Conservation (phyloP, 1,284 basidiomycete species). For the Tilletia horrida region DNA sequence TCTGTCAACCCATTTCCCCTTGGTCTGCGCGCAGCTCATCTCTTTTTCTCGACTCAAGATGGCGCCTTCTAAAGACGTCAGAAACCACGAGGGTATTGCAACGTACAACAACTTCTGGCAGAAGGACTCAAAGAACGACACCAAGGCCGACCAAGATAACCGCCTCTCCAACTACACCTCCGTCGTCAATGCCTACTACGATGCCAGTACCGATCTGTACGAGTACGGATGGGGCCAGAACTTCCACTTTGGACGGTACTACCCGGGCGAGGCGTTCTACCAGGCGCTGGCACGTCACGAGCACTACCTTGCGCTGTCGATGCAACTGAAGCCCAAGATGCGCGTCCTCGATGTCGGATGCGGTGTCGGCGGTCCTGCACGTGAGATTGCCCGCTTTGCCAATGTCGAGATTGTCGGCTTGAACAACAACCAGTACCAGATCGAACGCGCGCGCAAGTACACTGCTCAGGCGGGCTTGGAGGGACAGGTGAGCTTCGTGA, state of each 20-base stretch:
- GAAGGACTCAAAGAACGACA: constrained; percentile 74
- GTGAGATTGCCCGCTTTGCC: constrained; percentile 88
- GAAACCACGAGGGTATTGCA: constrained; percentile 75
- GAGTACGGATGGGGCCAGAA: constrained; percentile 91
- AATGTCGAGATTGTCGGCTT: constrained; percentile 82
- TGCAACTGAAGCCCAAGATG: constrained; percentile 71
- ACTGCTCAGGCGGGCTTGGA: constrained; percentile 75
- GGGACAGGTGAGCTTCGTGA: constrained; percentile 62
- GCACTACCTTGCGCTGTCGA: constrained; percentile 80
- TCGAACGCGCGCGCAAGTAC: constrained; percentile 78
- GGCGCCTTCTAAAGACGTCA: constrained; percentile 63
- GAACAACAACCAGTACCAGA: constrained; percentile 97
- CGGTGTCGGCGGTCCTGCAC: constrained; percentile 92
- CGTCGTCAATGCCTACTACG: constrained; percentile 89
- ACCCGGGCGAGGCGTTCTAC: constrained; percentile 85
- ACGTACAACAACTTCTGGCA: constrained; percentile 95
- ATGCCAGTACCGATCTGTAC: constrained; percentile 92
- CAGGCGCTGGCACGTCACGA: constrained; percentile 86
- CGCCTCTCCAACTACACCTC: constrained; percentile 83
- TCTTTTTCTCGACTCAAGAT: constrained; percentile 18
- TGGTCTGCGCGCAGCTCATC: too few relatives aligned
- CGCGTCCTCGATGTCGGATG: constrained; percentile 96
- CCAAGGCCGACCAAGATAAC: constrained; percentile 67
- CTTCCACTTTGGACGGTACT: constrained; percentile 98
- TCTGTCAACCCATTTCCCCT: too few relatives aligned